Evolutionary conservation across 2,329 filamentous ascomycete species (phyloP).

Genomic region (Penicillium capsulatum): DNA sequence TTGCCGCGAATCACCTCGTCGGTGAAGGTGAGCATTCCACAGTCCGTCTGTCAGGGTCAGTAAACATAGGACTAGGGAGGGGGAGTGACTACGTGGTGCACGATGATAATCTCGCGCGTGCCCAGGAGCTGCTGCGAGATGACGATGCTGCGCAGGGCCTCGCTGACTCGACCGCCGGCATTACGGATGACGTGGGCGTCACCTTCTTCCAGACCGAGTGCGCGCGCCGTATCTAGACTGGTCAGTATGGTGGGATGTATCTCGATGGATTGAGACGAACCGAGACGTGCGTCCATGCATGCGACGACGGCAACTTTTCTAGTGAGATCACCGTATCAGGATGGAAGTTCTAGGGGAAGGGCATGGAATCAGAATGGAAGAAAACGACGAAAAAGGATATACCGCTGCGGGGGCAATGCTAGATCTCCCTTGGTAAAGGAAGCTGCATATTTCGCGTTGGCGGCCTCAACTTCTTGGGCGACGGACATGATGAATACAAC

Average conservation of each 20-base stretch:
- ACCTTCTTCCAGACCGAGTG: slow-evolving; percentile 67
- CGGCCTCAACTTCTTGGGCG: slow-evolving; percentile 50
- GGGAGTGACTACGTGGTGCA: slow-evolving; percentile 47
- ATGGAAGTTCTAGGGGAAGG: too few species aligned
- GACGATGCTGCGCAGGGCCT: slow-evolving; percentile 68
- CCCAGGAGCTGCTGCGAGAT: slow-evolving; percentile 76
- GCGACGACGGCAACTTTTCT: slow-evolving; percentile 52
- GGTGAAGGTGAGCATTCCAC: slow-evolving; percentile 66
- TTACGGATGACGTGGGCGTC: slow-evolving; percentile 78
- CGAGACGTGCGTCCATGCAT: slow-evolving; percentile 72
- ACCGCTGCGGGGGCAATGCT: slow-evolving; percentile 62
- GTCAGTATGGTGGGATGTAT: too few species aligned
- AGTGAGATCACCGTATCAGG: background rate
- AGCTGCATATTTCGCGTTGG: slow-evolving; percentile 56
- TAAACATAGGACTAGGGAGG: background rate
- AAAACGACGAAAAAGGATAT: slow-evolving; percentile 15
- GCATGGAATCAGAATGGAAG: background rate
- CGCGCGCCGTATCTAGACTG: slow-evolving; percentile 62
- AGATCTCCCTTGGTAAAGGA: slow-evolving; percentile 64
- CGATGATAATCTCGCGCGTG: slow-evolving; percentile 67
- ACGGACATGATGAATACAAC: slow-evolving; percentile 25
- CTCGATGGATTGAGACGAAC: too few species aligned
- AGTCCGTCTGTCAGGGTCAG: slow-evolving; percentile 49
- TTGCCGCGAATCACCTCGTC: slow-evolving; percentile 60
- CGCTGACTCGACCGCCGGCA: slow-evolving; percentile 62